Conservation (phyloP, 148 eudicot genomes). For the Camellia lanceoleosa region DNA sequence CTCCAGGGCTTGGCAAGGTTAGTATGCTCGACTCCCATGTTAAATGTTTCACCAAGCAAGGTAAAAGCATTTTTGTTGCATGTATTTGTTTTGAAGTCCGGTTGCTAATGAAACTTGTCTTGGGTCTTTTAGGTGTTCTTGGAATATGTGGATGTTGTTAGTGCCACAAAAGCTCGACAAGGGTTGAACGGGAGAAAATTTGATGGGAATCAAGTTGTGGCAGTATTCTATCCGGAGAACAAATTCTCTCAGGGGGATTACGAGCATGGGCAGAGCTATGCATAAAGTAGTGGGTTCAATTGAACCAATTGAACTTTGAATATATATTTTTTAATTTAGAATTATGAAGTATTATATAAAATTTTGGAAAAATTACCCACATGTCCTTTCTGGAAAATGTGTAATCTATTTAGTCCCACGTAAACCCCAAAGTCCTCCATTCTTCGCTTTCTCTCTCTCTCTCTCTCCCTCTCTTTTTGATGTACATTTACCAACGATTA, state of each 20-base stretch:
- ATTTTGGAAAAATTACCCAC: too few relatives aligned
- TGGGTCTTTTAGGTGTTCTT: slow-evolving; percentile 62
- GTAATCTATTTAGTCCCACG: too few relatives aligned
- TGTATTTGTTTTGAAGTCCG: background rate
- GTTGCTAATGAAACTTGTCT: background rate
- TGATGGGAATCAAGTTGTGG: slow-evolving; percentile 75
- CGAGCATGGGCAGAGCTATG: background rate
- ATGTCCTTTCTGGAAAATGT: too few relatives aligned
- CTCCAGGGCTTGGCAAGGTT: slow-evolving; percentile 95
- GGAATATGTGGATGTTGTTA: slow-evolving; percentile 70
- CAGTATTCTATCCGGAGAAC: slow-evolving; percentile 64
- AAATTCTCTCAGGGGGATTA: slow-evolving; percentile 56
- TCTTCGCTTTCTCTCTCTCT: too few relatives aligned
- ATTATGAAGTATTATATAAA: too few relatives aligned
- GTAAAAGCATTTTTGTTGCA: background rate
- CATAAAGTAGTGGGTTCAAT: too few relatives aligned
- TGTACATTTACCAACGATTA: too few relatives aligned
- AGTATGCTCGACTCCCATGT: slow-evolving; percentile 11
- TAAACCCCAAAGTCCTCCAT: too few relatives aligned
- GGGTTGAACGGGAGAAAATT: slow-evolving; percentile 88
- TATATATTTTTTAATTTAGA: too few relatives aligned
- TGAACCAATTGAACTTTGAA: too few relatives aligned
- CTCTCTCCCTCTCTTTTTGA: too few relatives aligned
- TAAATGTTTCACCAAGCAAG: background rate
- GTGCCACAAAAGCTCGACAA: slow-evolving; percentile 60